Conservation (phyloP, 441 rosid species). For the Viola pubescens region DNA sequence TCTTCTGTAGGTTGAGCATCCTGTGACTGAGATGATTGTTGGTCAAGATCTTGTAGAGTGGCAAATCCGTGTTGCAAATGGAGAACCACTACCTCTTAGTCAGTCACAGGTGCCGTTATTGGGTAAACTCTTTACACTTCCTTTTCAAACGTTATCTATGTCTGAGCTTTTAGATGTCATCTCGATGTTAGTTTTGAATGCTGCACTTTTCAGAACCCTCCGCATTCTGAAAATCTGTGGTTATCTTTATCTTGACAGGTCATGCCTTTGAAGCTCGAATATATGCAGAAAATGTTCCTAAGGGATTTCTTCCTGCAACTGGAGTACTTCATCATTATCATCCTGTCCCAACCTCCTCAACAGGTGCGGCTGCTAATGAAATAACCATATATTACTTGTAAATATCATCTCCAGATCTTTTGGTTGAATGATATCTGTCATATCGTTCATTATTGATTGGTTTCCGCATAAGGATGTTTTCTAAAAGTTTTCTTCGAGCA, state of each 20-base stretch:
- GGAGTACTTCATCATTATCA: conserved; percentile 85
- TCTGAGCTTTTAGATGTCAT: too few species aligned
- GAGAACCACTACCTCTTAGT: conserved; percentile 72
- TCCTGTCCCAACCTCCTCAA: conserved; percentile 59
- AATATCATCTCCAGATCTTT: too few species aligned
- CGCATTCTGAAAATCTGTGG: too few species aligned
- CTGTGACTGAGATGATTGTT: conserved; percentile 97
- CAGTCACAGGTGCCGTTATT: conserved; percentile 75
- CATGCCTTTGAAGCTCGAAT: conserved; percentile 96
- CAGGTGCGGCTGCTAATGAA: conserved; percentile 39
- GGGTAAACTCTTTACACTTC: conserved; percentile 32
- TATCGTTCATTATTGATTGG: too few species aligned
- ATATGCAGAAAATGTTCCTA: conserved; percentile 92
- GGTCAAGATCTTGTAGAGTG: conserved; percentile 96
- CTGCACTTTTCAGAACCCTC: too few species aligned
- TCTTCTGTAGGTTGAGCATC: conserved; percentile 81
- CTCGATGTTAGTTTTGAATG: too few species aligned
- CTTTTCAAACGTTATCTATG: too few species aligned
- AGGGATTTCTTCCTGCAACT: conserved; percentile 94
- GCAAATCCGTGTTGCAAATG: conserved; percentile 91
- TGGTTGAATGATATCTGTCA: too few species aligned
- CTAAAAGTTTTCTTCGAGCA: too few species aligned
- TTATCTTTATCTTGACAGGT: conserved; percentile 33
- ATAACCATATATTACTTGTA: conserved; percentile 2
- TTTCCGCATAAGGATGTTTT: too few species aligned